Percentiles rank a stretch among this genome's conserved stretches.
phyloP scores from a whole-genome alignment of 2,329 filamentous ascomycete genomes.

The Verticillium dahliae region DNA sequence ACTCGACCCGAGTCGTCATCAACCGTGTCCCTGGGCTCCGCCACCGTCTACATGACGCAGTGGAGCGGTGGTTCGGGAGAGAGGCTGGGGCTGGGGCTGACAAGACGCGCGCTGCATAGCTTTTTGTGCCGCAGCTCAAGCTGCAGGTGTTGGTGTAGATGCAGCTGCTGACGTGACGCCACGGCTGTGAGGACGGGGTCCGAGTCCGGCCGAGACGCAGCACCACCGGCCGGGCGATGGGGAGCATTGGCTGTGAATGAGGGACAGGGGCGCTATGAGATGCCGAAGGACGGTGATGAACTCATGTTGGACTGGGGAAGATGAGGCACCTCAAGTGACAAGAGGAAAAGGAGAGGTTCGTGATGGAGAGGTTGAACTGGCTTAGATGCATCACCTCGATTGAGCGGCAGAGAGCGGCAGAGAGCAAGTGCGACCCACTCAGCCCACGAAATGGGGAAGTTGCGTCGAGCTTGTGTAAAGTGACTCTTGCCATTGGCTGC shows the following conservation, averaged over 20 bases:
- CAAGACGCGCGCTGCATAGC: not conserved
- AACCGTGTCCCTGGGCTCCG: not conserved
- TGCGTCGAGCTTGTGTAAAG: not conserved
- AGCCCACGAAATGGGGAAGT: not conserved
- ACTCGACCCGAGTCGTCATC: not conserved
- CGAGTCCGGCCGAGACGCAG: slow-evolving; percentile 1
- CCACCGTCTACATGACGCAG: not conserved
- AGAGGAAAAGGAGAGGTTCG: not conserved
- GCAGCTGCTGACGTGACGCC: not conserved
- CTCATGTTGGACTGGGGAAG: not conserved
- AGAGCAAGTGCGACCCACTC: too few relatives aligned
- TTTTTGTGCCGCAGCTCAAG: not conserved
- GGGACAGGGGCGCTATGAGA: not conserved
- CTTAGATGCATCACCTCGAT: not conserved
- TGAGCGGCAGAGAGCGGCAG: not conserved
- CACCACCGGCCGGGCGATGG: not conserved
- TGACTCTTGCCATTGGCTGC: not conserved
- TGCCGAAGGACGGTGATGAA: not conserved
- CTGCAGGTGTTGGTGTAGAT: not conserved
- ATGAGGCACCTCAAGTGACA: not conserved
- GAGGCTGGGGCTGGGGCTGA: not conserved
- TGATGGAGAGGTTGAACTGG: not conserved
- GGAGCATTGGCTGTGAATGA: not conserved
- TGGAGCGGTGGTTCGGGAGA: not conserved
- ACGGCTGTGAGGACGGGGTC: not conserved